Evolutionary conservation across 2,329 filamentous ascomycete genomes (phyloP).

Genomic region (Coniella vitis): DNA sequence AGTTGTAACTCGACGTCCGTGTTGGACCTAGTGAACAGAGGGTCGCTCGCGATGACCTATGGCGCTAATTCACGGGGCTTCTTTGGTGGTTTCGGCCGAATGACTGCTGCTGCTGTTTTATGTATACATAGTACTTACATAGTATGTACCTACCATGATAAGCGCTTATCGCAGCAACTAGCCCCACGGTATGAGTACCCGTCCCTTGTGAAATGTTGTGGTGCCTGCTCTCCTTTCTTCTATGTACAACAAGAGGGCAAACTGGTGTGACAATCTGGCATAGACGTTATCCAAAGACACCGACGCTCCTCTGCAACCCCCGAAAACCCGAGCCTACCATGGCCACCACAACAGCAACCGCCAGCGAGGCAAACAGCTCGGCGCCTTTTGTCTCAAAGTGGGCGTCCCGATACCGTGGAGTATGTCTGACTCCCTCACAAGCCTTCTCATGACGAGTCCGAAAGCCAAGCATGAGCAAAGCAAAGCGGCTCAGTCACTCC

Average conservation of each 20-base stretch:
- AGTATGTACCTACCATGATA: too few species aligned
- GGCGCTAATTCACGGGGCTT: too few species aligned
- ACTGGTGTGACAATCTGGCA: too few species aligned
- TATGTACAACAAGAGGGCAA: too few species aligned
- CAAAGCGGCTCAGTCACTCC: too few species aligned
- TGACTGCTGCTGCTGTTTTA: too few species aligned
- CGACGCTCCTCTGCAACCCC: neutral
- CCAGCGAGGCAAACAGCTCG: slow-evolving; percentile 19
- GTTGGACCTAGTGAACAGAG: too few species aligned
- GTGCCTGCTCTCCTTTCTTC: neutral
- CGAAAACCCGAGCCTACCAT: slow-evolving; percentile 21
- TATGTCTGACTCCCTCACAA: slow-evolving; percentile 29
- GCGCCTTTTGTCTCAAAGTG: slow-evolving; percentile 46
- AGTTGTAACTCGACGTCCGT: too few species aligned
- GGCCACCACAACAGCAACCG: slow-evolving; percentile 19
- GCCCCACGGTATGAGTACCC: neutral
- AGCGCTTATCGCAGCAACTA: neutral
- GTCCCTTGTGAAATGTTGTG: neutral
- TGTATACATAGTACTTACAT: too few species aligned
- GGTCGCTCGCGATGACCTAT: too few species aligned
- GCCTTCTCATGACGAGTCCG: neutral
- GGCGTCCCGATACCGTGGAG: slow-evolving; percentile 56
- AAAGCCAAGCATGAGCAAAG: neutral
- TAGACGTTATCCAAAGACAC: too few species aligned
- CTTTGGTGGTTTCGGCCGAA: neutral